A percentile compares a stretch with the other conserved stretches of the same genome.
Conservation (phyloP, 805 yeast genomes). For the Lachancea thermotolerans region DNA sequence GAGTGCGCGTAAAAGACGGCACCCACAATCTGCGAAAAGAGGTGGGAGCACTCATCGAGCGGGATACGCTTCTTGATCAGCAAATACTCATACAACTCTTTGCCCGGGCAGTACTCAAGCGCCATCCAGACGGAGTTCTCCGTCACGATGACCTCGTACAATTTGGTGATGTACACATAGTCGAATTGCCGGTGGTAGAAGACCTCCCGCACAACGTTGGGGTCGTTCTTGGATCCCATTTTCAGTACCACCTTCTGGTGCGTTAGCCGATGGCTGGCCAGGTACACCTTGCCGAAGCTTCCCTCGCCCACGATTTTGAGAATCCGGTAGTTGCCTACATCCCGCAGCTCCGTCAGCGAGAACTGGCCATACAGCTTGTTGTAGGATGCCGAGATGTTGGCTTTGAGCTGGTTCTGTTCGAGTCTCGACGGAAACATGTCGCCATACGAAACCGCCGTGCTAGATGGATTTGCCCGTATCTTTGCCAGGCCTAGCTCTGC, state of each 20-base stretch:
- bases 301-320: conserved; percentile 81
- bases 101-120: conserved; percentile 81
- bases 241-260: conserved; percentile 78
- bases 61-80: conserved; percentile 46
- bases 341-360: conserved; percentile 42
- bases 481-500: background rate
- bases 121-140: conserved; percentile 81
- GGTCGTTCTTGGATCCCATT: conserved; percentile 68
- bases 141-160: conserved; percentile 80
- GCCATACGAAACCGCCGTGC: background rate
- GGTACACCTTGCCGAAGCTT: conserved; percentile 83
- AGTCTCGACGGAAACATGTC: conserved; percentile 19
- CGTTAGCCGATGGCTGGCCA: conserved; percentile 73
- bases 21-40: conserved; percentile 58
- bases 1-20: conserved; percentile 67
- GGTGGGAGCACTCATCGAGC: conserved; percentile 40
- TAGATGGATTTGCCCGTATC: background rate
- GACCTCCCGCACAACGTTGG: conserved; percentile 83
- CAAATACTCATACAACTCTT: conserved; percentile 65
- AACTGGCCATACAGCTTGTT: conserved; percentile 49
- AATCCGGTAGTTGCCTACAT: conserved; percentile 77
- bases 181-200: conserved; percentile 79
- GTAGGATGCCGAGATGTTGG: conserved; percentile 53
- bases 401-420: conserved; percentile 28
- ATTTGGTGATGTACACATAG: conserved; percentile 75